Percentiles rank a stretch among this genome's conserved stretches.
Evolutionary conservation across 2,329 filamentous ascomycete species (phyloP).

Genomic region (Corniculantispora saksenae): DNA sequence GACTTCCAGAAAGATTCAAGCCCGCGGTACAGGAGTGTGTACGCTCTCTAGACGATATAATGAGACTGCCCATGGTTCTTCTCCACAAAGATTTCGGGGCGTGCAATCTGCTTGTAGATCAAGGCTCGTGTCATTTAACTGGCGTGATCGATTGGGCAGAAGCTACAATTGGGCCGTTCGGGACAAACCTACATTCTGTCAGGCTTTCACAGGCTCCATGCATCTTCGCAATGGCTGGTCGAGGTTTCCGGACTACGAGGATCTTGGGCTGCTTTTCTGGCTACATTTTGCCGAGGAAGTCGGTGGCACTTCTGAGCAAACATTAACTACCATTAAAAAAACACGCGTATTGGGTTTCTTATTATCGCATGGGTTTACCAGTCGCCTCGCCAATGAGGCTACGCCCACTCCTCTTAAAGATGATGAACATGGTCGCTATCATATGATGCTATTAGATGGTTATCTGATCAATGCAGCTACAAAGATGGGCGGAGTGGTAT

Average conservation of each 20-base stretch:
- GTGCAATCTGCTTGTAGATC: conserved; percentile 43
- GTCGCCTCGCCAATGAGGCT: conserved; percentile 38
- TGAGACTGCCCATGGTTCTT: conserved; percentile 37
- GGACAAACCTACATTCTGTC: conserved; percentile 39
- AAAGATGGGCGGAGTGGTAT: conserved; percentile 28
- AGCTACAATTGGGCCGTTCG: conserved; percentile 41
- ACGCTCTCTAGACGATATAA: not conserved
- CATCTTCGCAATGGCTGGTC: conserved; percentile 37
- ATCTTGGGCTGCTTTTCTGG: conserved; percentile 36
- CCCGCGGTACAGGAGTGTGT: not conserved
- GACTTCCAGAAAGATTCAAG: not conserved
- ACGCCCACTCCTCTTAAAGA: conserved; percentile 37
- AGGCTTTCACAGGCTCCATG: conserved; percentile 36
- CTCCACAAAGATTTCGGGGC: conserved; percentile 39
- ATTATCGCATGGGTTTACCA: conserved; percentile 38
- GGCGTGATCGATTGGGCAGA: conserved; percentile 47
- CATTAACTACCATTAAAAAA: conserved; percentile 29
- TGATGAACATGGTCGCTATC: conserved; percentile 40
- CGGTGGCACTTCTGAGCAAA: conserved; percentile 30
- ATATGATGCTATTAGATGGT: conserved; percentile 39
- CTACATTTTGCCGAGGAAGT: conserved; percentile 31
- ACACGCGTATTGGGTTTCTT: conserved; percentile 38
- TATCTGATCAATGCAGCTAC: conserved; percentile 37
- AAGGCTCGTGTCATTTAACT: conserved; percentile 35
- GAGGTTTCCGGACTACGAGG: conserved; percentile 35